Evolutionary conservation across 108 stramenopile genomes (phyloP), one percentile per base, ranked within the genome.

Genomic region (Nitzschia putrida): DNA sequence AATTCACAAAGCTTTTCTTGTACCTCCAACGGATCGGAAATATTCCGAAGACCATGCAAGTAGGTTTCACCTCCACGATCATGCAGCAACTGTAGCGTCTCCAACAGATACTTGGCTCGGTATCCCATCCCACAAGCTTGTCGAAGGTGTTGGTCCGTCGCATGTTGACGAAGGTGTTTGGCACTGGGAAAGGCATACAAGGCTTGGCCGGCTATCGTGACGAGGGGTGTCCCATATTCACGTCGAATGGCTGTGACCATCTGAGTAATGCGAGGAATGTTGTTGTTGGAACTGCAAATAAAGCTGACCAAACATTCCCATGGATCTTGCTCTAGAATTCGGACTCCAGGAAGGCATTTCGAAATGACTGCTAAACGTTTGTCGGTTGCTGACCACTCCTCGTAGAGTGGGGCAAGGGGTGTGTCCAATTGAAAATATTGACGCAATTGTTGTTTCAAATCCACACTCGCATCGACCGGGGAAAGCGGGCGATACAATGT

Each of bases 251-350:
- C 53, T 23, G 81, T 71, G 44, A 98, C 76, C 91, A 99, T 97
- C 25, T 89, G 83, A 6, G 86, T 83, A 63, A 99, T 99, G 14
- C 99, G 72, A 9, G 96, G 86, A 65, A 99, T 99, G 79, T 99
- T 99, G 85, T 99, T 99, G 85, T 99, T 99, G 71, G 88, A 89
- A 18, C 90, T 93, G 68, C 98, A 98, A 37, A 99, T 93, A 74
- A 99, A 99, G 55, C 94, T 96, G 53, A 98, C 74, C 47, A 98
- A 80, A 73, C 97, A 97, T 73, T 99, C 98, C 64, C 88, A 80
- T 8, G 97, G 97, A 73, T 98, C 94, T 67, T 99, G 99, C 4
- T 94, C 73, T 29, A 95, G 39, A 8, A 97, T 83, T 0, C 97
- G 83, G 16, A 97, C 89, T 18, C 95, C 97, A 16, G 92, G 94